These are phyloP conservation scores for Hordeum pubiflorum DNA, from an alignment of 202 grass and related monocot genomes.

Conservation along the genomic window DNA sequence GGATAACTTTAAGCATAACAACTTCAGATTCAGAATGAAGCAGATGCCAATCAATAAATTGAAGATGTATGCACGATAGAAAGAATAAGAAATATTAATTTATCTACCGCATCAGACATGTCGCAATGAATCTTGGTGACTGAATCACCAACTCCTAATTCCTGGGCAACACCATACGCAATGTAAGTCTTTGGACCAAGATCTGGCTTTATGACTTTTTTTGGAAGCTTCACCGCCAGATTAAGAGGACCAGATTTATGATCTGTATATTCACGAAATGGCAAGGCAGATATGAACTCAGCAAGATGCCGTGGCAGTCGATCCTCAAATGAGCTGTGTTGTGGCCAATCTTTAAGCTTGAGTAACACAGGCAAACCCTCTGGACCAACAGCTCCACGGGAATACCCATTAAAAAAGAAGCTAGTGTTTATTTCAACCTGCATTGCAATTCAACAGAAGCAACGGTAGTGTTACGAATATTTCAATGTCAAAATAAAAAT, in stretches of 20 bases:
- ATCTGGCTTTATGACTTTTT: constrained; percentile 45
- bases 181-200: constrained; percentile 90
- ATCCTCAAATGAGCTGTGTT: constrained; percentile 59
- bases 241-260: constrained; percentile 63
- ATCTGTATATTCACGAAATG: constrained; percentile 80
- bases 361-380: constrained; percentile 49
- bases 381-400: constrained; percentile 19
- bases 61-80: not conserved
- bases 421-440: constrained; percentile 58
- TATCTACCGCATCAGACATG: constrained; percentile 83
- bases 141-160: constrained; percentile 75
- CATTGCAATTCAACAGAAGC: not conserved
- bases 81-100: not conserved
- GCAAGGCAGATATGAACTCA: constrained; percentile 64
- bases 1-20: not conserved
- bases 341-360: constrained; percentile 97
- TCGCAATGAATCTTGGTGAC: constrained; percentile 92
- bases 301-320: constrained; percentile 62
- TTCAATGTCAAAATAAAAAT: not conserved
- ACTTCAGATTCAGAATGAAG: not conserved
- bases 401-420: constrained; percentile 69
- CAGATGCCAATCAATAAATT: not conserved
- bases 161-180: constrained; percentile 71
- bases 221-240: constrained; percentile 53
- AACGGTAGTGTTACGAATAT: not conserved